Conservation (phyloP, 2,329 filamentous ascomycete genomes). For the Kalaharituber pfeilii region DNA sequence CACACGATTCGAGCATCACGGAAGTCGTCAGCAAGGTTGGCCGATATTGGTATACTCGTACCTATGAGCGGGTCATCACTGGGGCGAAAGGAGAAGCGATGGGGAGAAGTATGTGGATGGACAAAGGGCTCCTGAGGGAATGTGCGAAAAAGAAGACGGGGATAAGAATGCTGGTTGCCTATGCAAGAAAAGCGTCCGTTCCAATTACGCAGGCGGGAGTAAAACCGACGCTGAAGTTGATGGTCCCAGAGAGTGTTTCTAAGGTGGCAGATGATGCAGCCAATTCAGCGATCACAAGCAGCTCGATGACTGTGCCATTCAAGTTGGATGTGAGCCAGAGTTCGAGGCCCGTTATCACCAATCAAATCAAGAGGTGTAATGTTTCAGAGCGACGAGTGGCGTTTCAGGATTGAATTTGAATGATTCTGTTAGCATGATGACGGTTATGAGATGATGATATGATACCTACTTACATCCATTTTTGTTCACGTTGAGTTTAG, state of each 20-base stretch:
- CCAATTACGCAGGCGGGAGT: constrained; percentile 25
- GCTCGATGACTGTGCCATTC: neutral
- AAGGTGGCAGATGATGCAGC: neutral
- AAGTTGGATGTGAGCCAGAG: neutral
- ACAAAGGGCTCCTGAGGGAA: constrained; percentile 58
- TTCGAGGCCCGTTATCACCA: no score
- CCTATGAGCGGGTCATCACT: constrained; percentile 58
- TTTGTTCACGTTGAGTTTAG: constrained; percentile 24
- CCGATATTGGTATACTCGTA: constrained; percentile 89
- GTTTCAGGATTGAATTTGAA: neutral
- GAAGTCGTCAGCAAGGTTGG: constrained; percentile 85
- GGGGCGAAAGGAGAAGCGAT: constrained; percentile 30
- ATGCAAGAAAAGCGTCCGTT: constrained; percentile 55
- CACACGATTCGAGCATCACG: constrained; percentile 48
- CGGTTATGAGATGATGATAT: neutral
- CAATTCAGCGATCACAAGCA: neutral
- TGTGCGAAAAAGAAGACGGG: constrained; percentile 76
- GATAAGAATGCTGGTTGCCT: constrained; percentile 78
- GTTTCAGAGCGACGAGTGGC: neutral
- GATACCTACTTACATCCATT: constrained; percentile 12
- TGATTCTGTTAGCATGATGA: neutral
- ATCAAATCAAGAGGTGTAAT: neutral
- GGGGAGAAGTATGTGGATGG: constrained; percentile 57
- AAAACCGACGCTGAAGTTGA: neutral
- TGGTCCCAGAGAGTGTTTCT: neutral